These are phyloP conservation scores for Haplographium delicatum DNA, from an alignment of 495 filamentous ascomycete species.

Conservation along the genomic window DNA sequence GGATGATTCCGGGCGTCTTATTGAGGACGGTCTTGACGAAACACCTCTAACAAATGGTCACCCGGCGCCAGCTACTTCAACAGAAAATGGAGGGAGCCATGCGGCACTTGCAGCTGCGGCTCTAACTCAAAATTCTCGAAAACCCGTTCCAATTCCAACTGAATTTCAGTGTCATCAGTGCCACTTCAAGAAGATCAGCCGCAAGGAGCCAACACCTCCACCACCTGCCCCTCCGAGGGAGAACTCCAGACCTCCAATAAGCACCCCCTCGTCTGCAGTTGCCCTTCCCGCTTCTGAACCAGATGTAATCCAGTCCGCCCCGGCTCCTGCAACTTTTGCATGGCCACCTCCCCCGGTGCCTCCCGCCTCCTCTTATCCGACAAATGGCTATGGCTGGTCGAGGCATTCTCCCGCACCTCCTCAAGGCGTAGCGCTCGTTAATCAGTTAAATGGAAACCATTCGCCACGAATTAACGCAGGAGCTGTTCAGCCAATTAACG, in stretches of 20 bases:
- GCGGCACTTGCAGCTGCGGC: slow-evolving; percentile 40
- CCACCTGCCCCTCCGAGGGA: slow-evolving; percentile 31
- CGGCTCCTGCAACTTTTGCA: slow-evolving; percentile 25
- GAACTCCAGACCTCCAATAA: slow-evolving; percentile 17
- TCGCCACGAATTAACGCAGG: slow-evolving; percentile 28
- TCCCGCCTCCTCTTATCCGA: slow-evolving; percentile 25
- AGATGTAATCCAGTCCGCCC: slow-evolving; percentile 20
- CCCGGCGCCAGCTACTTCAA: slow-evolving; percentile 26
- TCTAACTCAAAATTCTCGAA: slow-evolving; percentile 16
- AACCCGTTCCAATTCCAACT: neutral
- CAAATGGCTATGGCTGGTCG: slow-evolving; percentile 32
- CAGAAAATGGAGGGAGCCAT: slow-evolving; percentile 39
- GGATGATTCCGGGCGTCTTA: neutral
- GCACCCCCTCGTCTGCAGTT: slow-evolving; percentile 8
- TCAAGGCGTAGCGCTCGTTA: slow-evolving; percentile 30
- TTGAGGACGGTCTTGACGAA: slow-evolving; percentile 33
- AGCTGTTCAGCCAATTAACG: slow-evolving; percentile 12
- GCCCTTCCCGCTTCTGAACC: slow-evolving; percentile 22
- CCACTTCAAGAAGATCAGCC: slow-evolving; percentile 36
- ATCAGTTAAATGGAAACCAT: slow-evolving; percentile 37
- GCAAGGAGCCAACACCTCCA: slow-evolving; percentile 31
- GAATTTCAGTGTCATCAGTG: slow-evolving; percentile 52
- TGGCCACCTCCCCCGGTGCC: slow-evolving; percentile 27
- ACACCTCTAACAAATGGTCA: slow-evolving; percentile 38
- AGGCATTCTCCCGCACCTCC: slow-evolving; percentile 29